Evolutionary conservation across 2,329 filamentous ascomycete species (phyloP).

Genomic region (Ascochyta viciae-villosae): DNA sequence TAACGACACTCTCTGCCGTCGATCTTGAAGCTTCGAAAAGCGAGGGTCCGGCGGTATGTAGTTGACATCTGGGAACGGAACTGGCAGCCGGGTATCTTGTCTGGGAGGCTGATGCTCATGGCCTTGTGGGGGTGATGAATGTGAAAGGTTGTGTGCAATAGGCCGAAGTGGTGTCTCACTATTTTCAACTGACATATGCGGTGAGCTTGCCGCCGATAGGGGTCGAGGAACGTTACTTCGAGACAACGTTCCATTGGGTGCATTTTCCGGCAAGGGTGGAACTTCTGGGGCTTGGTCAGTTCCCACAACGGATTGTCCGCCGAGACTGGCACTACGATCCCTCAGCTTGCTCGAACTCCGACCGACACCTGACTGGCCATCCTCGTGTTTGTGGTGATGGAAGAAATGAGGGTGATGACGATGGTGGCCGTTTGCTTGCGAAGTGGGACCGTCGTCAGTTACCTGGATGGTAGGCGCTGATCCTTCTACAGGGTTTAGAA

Average conservation of each 20-base stretch:
- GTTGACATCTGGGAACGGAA: conserved; percentile 45
- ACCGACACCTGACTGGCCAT: conserved; percentile 46
- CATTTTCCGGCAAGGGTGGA: conserved; percentile 32
- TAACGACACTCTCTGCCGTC: conserved; percentile 63
- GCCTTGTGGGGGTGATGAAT: conserved; percentile 46
- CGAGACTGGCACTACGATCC: conserved; percentile 51
- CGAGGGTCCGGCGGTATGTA: conserved; percentile 53
- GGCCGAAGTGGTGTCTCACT: conserved; percentile 47
- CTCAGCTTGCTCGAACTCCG: conserved; percentile 49
- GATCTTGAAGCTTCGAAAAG: conserved; percentile 59
- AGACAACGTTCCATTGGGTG: conserved; percentile 25
- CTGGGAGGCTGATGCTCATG: conserved; percentile 51
- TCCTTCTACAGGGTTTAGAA: conserved; percentile 36
- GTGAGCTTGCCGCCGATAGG: conserved; percentile 29
- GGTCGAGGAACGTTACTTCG: conserved; percentile 27
- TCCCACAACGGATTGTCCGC: conserved; percentile 32
- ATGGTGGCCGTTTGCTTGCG: conserved; percentile 39
- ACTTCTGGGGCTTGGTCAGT: conserved; percentile 30
- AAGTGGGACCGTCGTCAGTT: conserved; percentile 64
- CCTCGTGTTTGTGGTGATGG: conserved; percentile 44
- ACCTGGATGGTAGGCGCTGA: conserved; percentile 76
- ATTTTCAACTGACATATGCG: conserved; percentile 38
- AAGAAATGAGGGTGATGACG: conserved; percentile 46
- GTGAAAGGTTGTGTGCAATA: conserved; percentile 52
- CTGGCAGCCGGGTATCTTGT: conserved; percentile 55